Conservation (phyloP, 306 rosid genomes). For the Vigna nakashimae region DNA sequence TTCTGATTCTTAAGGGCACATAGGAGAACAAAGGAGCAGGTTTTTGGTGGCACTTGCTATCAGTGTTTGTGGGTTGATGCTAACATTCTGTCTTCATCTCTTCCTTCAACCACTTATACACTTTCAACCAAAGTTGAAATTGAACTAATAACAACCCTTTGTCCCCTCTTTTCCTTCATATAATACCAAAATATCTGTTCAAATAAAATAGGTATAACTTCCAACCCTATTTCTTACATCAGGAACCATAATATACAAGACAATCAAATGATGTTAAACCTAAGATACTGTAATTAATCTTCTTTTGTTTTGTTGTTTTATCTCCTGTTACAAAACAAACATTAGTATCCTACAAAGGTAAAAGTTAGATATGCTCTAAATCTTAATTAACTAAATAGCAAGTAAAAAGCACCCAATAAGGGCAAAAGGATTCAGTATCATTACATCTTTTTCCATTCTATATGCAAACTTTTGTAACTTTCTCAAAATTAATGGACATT, state of each 20-base stretch:
- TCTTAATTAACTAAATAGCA: constrained; percentile 9
- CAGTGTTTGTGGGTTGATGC: background rate
- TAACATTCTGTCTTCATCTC: background rate
- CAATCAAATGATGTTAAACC: constrained; percentile 6
- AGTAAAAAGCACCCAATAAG: constrained; percentile 2
- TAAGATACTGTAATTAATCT: too few species aligned
- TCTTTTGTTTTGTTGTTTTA: too few species aligned
- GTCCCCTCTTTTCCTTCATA: background rate
- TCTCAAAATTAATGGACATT: background rate
- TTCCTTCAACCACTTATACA: background rate
- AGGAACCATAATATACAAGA: constrained; percentile 3
- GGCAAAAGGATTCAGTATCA: background rate
- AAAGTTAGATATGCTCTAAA: constrained; percentile 12
- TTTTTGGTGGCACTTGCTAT: constrained; percentile 30
- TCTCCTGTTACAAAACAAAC: too few species aligned
- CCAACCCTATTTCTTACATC: background rate
- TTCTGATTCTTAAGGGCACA: background rate
- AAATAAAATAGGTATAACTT: too few species aligned
- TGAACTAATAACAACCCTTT: background rate
- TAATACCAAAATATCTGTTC: constrained; percentile 3
- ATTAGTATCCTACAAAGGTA: background rate
- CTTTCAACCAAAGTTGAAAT: background rate
- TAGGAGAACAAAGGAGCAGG: background rate
- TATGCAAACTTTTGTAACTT: constrained; percentile 2
- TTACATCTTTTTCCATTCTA: background rate